Evolutionary conservation across 2,329 filamentous ascomycete genomes (phyloP), one percentile per base, ranked within the genome.

Genomic region (Zymoseptoria passerinii): DNA sequence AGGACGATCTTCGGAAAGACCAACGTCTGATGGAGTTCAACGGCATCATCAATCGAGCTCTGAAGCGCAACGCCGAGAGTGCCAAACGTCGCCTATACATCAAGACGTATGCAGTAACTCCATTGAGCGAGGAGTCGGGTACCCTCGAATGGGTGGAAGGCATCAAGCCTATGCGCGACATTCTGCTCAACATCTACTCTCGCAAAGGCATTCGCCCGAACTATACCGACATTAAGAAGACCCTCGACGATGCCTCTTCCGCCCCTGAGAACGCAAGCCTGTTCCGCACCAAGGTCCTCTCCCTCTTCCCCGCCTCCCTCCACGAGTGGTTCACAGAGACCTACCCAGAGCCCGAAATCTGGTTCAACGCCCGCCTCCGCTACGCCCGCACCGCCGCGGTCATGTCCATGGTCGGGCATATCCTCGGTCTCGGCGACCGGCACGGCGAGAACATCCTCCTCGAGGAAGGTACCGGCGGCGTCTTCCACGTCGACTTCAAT

Each of bases 11-110:
- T 23, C 88, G 94, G 54, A 99, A 95, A 65, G 95, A 99, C 68
- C 92, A 97, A 73, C 90, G 94, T 54, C 84, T 99, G 19, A 99
- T 99, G 92, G 95, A 99, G 71, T 99, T 99, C 79, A 99, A 97
- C 72, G 86, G 88, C 51, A 94, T 97, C 83, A 97, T 99, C 77
- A 99, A 99, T 72, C 83, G 94, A 59, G 90, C 92, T 2, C 76
- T 99, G 58, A 96, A 96, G 71, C 86, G 89, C 61, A 92, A 97
- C 68, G 86, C 92, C 1, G 92, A 96, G 70, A 89, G 91, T 16
- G 95, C 89, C 73, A 88, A 90, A 71, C 84, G 94, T 16, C 89
- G 94, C 64, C 81, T 99, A 57, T 95, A 95, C 72, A 96, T 99
- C 74, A 91, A 92, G 70, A 99, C 94, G 0, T 99, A 99, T 68